phyloP scores from a whole-genome alignment of 257 asterid species.

The Fraxinus americana region DNA sequence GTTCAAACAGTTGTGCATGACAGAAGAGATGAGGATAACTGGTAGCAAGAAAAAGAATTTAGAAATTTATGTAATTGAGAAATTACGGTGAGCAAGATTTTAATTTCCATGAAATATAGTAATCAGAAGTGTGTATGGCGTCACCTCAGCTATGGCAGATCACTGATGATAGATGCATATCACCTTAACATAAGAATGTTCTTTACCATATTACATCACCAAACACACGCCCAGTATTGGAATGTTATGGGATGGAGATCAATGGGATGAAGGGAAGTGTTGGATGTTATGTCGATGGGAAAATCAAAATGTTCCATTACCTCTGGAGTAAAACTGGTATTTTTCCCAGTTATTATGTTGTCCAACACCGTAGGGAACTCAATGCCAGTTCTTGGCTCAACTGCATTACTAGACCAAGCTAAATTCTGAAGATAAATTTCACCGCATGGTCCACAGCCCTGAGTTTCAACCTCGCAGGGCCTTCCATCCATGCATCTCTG shows the following conservation, averaged over 20 bases:
- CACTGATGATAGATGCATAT: neutral
- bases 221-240: neutral
- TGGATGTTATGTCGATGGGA: neutral
- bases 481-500: slow-evolving; percentile 51
- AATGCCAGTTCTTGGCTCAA: slow-evolving; percentile 86
- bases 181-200: no score
- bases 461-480: slow-evolving; percentile 64
- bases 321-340: slow-evolving; percentile 66
- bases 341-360: slow-evolving; percentile 48
- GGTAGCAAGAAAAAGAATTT: neutral
- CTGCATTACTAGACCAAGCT: slow-evolving; percentile 62
- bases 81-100: neutral
- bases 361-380: slow-evolving; percentile 88
- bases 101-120: neutral
- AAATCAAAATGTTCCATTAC: slow-evolving; percentile 29
- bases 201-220: neutral
- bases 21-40: neutral
- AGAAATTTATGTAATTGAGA: neutral
- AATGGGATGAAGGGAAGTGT: neutral
- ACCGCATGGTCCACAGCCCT: slow-evolving; percentile 45
- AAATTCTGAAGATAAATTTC: slow-evolving; percentile 53
- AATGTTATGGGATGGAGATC: neutral
- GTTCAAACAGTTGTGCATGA: neutral
- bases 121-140: neutral
- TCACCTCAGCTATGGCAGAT: neutral